A percentile compares a stretch with the other conserved stretches of the same genome.
Conservation (phyloP, 1,284 basidiomycete genomes). For the Rhodotorula sp. region DNA sequence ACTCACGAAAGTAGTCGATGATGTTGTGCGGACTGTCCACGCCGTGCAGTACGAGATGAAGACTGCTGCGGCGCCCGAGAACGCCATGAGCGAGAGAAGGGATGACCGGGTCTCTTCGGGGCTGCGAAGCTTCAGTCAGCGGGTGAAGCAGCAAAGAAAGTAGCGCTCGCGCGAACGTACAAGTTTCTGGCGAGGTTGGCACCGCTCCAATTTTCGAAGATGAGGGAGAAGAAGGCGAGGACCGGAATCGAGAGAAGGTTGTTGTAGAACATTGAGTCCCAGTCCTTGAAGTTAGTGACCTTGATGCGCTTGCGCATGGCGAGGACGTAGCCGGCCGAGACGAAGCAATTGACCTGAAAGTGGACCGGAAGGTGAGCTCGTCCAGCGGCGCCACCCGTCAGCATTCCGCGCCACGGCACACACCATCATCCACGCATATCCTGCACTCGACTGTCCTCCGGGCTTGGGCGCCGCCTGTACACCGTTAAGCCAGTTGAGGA, state of each 20-base stretch:
- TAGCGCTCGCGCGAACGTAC: conserved; percentile 51
- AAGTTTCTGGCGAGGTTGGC: conserved; percentile 81
- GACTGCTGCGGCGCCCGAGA: conserved; percentile 94
- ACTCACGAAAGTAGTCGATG: conserved; percentile 85
- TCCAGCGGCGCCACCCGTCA: not conserved
- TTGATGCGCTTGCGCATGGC: conserved; percentile 98
- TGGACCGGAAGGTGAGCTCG: conserved; percentile 5
- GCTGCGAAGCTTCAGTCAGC: conserved; percentile 53
- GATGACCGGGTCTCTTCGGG: conserved; percentile 76
- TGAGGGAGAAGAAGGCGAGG: conserved; percentile 73
- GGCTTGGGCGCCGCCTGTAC: conserved; percentile 12
- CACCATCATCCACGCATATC: conserved; percentile 39
- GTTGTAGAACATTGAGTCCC: conserved; percentile 99
- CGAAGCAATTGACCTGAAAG: conserved; percentile 75
- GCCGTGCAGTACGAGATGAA: conserved; percentile 98
- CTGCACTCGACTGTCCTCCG: conserved; percentile 47
- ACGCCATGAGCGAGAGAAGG: conserved; percentile 82
- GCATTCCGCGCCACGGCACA: not conserved
- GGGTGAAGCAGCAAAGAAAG: not conserved
- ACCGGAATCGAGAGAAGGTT: conserved; percentile 91
- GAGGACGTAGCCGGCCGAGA: conserved; percentile 88
- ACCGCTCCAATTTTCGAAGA: conserved; percentile 86
- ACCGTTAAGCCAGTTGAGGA: conserved; percentile 55
- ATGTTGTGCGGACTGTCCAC: conserved; percentile 95
- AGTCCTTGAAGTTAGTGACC: conserved; percentile 81